Evolutionary conservation across 2,329 filamentous ascomycete species (phyloP).

Genomic region (Diaporthe sp.): DNA sequence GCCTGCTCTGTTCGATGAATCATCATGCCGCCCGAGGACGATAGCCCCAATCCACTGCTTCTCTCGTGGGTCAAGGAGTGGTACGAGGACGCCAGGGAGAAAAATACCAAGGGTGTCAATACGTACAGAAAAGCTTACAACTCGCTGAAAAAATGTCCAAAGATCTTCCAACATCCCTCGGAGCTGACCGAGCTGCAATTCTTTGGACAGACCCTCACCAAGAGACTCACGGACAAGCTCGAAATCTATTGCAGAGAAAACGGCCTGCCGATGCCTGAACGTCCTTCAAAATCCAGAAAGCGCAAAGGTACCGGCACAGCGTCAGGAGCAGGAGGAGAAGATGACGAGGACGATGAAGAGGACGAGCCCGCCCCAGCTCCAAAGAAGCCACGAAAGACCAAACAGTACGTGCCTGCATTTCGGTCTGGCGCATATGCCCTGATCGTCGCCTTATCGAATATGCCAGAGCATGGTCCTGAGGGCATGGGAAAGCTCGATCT

Average conservation of each 20-base stretch:
- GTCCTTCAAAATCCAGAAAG: slow-evolving; percentile 61
- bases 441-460: slow-evolving; percentile 74
- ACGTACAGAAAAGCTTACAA: slow-evolving; percentile 83
- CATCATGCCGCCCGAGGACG: slow-evolving; percentile 47
- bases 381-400: slow-evolving; percentile 73
- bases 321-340: slow-evolving; percentile 48
- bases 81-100: slow-evolving; percentile 77
- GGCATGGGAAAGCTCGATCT: slow-evolving; percentile 78
- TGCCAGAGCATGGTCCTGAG: slow-evolving; percentile 66
- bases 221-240: slow-evolving; percentile 74
- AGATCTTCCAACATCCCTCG: slow-evolving; percentile 79
- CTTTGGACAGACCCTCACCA: slow-evolving; percentile 79
- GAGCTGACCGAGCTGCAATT: slow-evolving; percentile 81
- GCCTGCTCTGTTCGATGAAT: background rate
- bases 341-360: slow-evolving; percentile 51
- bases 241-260: slow-evolving; percentile 75
- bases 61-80: slow-evolving; percentile 83
- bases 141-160: slow-evolving; percentile 81
- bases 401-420: slow-evolving; percentile 78
- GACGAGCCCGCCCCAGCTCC: slow-evolving; percentile 55
- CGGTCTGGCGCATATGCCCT: slow-evolving; percentile 84
- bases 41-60: slow-evolving; percentile 78
- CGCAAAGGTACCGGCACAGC: slow-evolving; percentile 48
- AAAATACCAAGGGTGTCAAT: slow-evolving; percentile 78
- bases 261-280: slow-evolving; percentile 76